A percentile compares a stretch with the other conserved stretches of the same genome.
phyloP scores from a whole-genome alignment of 345 rosid species.

The Balakata baccata region DNA sequence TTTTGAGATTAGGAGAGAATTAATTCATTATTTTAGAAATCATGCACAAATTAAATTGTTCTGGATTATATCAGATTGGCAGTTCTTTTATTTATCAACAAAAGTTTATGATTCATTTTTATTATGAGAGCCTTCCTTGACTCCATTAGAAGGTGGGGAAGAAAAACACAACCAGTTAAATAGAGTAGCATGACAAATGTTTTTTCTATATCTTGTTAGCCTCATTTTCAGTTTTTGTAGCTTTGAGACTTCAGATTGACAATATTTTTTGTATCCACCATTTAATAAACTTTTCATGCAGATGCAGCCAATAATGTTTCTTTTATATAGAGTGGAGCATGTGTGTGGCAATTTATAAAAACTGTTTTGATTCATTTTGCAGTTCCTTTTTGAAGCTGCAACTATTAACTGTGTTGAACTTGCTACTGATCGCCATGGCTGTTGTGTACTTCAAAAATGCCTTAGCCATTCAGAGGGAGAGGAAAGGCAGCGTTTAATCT shows the following conservation, averaged over 20 bases:
- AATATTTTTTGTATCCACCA: background rate
- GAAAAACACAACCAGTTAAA: background rate
- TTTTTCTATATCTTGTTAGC: background rate
- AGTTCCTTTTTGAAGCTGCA: slow-evolving; percentile 74
- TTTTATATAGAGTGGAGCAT: background rate
- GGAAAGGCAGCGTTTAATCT: slow-evolving; percentile 42
- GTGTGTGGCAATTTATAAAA: background rate
- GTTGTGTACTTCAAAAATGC: slow-evolving; percentile 81
- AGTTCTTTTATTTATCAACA: background rate
- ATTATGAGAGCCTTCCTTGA: background rate
- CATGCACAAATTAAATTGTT: background rate
- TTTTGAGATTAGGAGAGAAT: background rate
- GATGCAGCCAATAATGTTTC: background rate
- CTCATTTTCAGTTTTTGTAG: background rate
- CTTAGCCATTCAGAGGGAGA: slow-evolving; percentile 51
- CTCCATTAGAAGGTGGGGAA: background rate
- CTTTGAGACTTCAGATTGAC: background rate
- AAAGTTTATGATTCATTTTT: background rate
- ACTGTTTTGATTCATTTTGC: slow-evolving; percentile 20
- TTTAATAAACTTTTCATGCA: background rate
- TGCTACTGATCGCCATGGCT: slow-evolving; percentile 75
- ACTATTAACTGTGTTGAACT: slow-evolving; percentile 63
- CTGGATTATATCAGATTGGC: background rate
- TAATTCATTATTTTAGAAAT: background rate
- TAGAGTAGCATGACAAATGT: background rate